A percentile compares a stretch with the other conserved stretches of the same genome.
Conservation (phyloP, 2,329 filamentous ascomycete species). For the Ciborinia camelliae region DNA sequence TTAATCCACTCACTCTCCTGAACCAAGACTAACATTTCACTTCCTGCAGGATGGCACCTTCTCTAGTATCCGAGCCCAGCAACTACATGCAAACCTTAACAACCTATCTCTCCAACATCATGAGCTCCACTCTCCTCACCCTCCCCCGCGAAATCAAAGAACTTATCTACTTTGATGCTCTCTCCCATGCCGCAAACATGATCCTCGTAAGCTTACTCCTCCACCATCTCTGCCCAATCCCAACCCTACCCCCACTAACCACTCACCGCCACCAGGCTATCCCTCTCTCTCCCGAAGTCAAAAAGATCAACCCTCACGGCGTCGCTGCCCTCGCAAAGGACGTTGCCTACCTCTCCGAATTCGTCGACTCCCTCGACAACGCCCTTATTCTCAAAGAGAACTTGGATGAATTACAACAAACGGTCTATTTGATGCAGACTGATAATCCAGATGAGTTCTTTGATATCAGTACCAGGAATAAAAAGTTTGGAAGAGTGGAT, state of each 20-base stretch:
- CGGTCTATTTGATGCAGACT: conserved; percentile 78
- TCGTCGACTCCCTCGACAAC: conserved; percentile 83
- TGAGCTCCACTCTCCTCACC: conserved; percentile 89
- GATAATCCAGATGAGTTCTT: conserved; percentile 98
- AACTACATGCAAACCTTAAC: conserved; percentile 96
- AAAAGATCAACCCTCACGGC: conserved; percentile 81
- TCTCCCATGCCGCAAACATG: conserved; percentile 83
- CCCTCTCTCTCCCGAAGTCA: conserved; percentile 68
- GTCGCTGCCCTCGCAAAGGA: conserved; percentile 79
- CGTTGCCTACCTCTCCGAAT: conserved; percentile 77
- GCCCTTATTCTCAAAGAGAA: conserved; percentile 82
- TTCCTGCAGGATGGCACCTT: conserved; percentile 51
- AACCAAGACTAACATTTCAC: conserved; percentile 18
- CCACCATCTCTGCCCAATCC: not conserved
- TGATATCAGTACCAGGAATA: conserved; percentile 83
- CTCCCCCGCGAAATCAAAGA: conserved; percentile 96
- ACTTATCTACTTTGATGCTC: conserved; percentile 94
- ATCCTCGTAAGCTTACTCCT: conserved; percentile 59
- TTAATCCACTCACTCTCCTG: not conserved
- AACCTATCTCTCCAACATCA: conserved; percentile 89
- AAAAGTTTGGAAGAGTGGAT: conserved; percentile 91
- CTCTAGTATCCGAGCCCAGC: conserved; percentile 68
- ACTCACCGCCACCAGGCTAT: conserved; percentile 24
- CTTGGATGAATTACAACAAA: conserved; percentile 90
- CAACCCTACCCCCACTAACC: conserved; percentile 1